Conservation (phyloP, 768 basidiomycete species). For the Podaxis sp. region DNA sequence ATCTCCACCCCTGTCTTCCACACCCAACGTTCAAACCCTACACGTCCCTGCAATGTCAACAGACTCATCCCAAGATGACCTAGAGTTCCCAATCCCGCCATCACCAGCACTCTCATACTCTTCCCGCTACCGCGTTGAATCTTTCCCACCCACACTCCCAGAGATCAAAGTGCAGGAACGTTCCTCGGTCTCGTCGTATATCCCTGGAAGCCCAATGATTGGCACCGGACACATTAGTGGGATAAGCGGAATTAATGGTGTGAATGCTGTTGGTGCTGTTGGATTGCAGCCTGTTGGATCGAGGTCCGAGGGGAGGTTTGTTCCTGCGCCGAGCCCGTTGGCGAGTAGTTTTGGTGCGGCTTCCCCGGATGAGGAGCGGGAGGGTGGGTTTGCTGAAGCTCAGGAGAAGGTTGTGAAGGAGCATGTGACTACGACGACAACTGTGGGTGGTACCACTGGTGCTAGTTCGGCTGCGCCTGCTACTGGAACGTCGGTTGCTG, state of each 20-base stretch:
- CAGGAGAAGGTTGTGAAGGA: conserved; percentile 3
- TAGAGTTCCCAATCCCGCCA: conserved; percentile 35
- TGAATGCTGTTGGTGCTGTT: not conserved
- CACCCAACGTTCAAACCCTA: conserved; percentile 11
- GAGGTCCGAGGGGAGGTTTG: conserved; percentile 24
- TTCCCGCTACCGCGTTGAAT: conserved; percentile 40
- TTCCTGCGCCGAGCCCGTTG: conserved; percentile 35
- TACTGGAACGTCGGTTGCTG: not conserved
- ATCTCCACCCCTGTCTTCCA: not conserved
- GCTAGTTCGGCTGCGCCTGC: conserved; percentile 11
- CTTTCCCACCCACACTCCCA: conserved; percentile 48
- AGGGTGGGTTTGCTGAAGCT: not conserved
- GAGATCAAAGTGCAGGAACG: conserved; percentile 45
- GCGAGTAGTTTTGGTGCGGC: conserved; percentile 29
- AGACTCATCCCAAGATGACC: conserved; percentile 18
- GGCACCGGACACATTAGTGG: conserved; percentile 7
- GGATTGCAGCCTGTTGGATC: conserved; percentile 5
- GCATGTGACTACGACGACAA: not conserved
- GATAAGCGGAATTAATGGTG: not conserved
- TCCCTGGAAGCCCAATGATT: conserved; percentile 6
- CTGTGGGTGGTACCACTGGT: not conserved
- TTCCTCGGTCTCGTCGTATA: conserved; percentile 33
- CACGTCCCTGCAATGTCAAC: conserved; percentile 10
- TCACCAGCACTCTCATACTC: conserved; percentile 27
- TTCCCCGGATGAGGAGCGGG: conserved; percentile 10